Base-by-base conservation (phyloP, 345 rosid genomes). In the Lepidium africanum region DNA sequence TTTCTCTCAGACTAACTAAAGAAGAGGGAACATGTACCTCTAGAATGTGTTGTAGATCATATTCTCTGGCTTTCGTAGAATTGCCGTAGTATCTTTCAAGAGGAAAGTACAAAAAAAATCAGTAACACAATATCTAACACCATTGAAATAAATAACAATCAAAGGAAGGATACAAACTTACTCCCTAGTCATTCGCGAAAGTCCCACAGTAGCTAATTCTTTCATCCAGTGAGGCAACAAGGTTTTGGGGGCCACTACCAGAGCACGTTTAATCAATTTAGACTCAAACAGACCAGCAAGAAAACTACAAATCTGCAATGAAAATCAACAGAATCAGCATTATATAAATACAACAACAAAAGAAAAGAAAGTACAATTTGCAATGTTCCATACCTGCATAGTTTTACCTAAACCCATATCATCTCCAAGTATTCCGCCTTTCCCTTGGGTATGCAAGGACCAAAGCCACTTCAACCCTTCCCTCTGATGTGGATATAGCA, bases 361-460 rank as follows among this genome's bases (percentile, higher is more conserved):
- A 67, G 27, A n/a, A 21, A 51, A 52, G 21, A 35, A 63, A 13
- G 33, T 6, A 57, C 8, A 35, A 10, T 37, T 37, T 19, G 50
- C 23, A 11, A 56, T 62, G 27, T 55, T 50, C 46, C 58, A 76
- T 76, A 89, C 99, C 92, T 94, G 99, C 99, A 94, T 94, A n/a
- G 99, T 94, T 81, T 94, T 94, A 54, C 99, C 99, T 71, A 94
- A 80, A 38, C 99, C 99, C 99, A 94, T 91, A 68, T 94, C 99
- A 63, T 94, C 99, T 13, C 99, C 97, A 77, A 94, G 80, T 48
- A 94, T 91, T 74, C 99, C 99, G 67, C 99, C 99, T 79, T 91
- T 94, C 23, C 81, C 90, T 76, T 81, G 90, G 61, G 84, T 86
- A 63, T 91, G 97, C 75, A 94, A 80, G 43, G 95, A 85, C 99